Conservation (phyloP, 2,329 filamentous ascomycete species). For the Aspergillus sclerotialis region DNA sequence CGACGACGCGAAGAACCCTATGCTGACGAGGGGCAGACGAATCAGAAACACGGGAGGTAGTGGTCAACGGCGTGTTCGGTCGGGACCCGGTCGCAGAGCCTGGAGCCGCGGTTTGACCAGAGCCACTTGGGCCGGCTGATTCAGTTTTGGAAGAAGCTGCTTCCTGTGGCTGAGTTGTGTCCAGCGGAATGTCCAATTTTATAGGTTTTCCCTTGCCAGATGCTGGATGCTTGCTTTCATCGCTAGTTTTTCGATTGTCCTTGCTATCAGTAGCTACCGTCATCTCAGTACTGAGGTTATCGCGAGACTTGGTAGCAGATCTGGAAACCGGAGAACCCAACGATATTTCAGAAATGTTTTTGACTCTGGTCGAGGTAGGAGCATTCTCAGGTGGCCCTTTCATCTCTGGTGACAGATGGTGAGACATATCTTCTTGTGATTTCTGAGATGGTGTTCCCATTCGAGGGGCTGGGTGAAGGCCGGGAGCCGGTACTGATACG, state of each 20-base stretch:
- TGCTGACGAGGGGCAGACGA: constrained; percentile 35
- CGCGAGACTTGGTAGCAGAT: constrained; percentile 20
- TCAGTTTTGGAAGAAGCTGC: constrained; percentile 17
- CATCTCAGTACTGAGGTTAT: constrained; percentile 15
- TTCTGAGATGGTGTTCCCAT: constrained; percentile 24
- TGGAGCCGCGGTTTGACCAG: constrained; percentile 20
- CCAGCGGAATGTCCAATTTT: constrained; percentile 25
- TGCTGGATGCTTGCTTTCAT: constrained; percentile 5
- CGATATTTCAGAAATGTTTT: constrained; percentile 31
- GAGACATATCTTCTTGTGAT: constrained; percentile 15
- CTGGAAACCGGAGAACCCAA: constrained; percentile 36
- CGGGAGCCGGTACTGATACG: constrained; percentile 20
- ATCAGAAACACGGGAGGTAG: constrained; percentile 30
- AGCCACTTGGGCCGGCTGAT: constrained; percentile 11
- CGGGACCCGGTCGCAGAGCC: constrained; percentile 37
- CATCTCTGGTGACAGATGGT: constrained; percentile 20
- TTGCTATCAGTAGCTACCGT: constrained; percentile 12
- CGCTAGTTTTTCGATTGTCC: constrained; percentile 3
- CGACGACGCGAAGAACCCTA: constrained; percentile 50
- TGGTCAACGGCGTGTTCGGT: constrained; percentile 41
- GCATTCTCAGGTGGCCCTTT: constrained; percentile 13
- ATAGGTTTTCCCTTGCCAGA: constrained; percentile 24
- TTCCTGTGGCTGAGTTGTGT: constrained; percentile 12
- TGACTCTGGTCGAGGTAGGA: constrained; percentile 17
- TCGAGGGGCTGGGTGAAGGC: constrained; percentile 19